phyloP scores from a whole-genome alignment of 2,329 filamentous ascomycete species.

The Dichotomopilus funicola region DNA sequence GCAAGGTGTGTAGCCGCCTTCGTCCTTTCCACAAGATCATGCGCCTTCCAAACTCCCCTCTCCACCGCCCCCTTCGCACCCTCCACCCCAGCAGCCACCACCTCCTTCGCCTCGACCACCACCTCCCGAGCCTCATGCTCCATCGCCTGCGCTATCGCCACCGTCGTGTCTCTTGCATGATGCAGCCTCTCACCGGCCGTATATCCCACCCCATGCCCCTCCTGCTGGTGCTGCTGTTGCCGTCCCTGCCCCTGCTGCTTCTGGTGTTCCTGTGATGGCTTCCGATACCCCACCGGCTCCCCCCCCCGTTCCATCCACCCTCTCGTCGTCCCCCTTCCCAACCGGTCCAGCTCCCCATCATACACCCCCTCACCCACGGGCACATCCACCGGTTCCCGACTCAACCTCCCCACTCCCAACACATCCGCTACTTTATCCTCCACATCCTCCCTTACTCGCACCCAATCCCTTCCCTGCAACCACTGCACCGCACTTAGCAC shows the following conservation, averaged over 20 bases:
- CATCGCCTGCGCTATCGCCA: conserved; percentile 24
- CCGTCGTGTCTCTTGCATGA: conserved; percentile 18
- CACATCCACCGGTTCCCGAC: conserved; percentile 25
- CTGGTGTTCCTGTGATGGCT: neutral
- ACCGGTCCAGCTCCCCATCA: neutral
- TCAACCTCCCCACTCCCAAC: conserved; percentile 31
- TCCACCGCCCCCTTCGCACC: conserved; percentile 36
- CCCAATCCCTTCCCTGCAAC: conserved; percentile 62
- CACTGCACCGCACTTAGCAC: conserved; percentile 59
- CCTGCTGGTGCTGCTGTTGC: neutral
- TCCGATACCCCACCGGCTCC: neutral
- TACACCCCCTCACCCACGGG: neutral
- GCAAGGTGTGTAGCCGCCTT: conserved; percentile 32
- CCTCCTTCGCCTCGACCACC: conserved; percentile 27
- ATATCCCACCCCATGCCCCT: conserved; percentile 20
- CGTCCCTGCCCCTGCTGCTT: neutral
- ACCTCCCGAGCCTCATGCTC: conserved; percentile 28
- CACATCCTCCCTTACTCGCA: conserved; percentile 51
- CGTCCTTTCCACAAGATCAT: conserved; percentile 34
- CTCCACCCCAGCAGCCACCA: conserved; percentile 31
- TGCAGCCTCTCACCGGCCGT: conserved; percentile 12
- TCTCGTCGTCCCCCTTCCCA: conserved; percentile 20
- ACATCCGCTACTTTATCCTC: conserved; percentile 44
- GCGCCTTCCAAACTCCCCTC: conserved; percentile 36
- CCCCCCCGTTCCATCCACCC: conserved; percentile 8